Evolutionary conservation across 129 eudicot genomes (phyloP).

Genomic region (Smallanthus sonchifolius): DNA sequence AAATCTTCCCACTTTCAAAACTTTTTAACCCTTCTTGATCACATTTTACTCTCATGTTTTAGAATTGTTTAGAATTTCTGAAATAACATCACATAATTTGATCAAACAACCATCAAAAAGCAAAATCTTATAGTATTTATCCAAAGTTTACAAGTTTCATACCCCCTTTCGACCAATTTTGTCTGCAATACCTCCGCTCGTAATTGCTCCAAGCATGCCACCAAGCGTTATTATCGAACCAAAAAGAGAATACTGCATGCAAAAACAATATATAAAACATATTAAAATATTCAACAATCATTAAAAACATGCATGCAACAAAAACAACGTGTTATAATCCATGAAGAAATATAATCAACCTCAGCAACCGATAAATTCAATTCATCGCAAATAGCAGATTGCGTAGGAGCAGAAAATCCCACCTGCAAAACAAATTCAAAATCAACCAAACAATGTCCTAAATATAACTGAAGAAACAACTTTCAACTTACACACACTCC

Average conservation of each 20-base stretch:
- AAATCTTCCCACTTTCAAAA: too few species aligned
- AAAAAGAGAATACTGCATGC: conserved; percentile 54
- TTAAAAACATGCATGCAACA: neutral
- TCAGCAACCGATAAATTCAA: conserved; percentile 53
- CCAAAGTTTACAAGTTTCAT: neutral
- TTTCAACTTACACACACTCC: conserved; percentile 70
- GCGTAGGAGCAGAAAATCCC: conserved; percentile 82
- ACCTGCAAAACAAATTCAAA: conserved; percentile 54
- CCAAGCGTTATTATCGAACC: conserved; percentile 81
- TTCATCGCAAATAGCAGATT: conserved; percentile 59
- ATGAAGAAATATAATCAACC: conserved; percentile 31
- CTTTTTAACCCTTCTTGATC: too few species aligned
- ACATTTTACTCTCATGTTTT: too few species aligned
- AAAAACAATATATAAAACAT: neutral
- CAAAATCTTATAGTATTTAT: neutral
- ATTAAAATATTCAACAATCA: neutral
- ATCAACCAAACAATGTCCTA: conserved; percentile 6
- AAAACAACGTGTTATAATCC: neutral
- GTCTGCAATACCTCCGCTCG: conserved; percentile 73
- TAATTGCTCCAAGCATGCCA: conserved; percentile 79
- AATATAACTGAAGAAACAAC: neutral
- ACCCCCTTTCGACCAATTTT: conserved; percentile 75
- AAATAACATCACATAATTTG: neutral
- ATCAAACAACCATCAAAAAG: neutral
- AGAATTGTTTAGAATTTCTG: neutral